These are phyloP conservation scores for Protomyces inouyei DNA, from an alignment of 1,139 yeast species.

Conservation along the genomic window DNA sequence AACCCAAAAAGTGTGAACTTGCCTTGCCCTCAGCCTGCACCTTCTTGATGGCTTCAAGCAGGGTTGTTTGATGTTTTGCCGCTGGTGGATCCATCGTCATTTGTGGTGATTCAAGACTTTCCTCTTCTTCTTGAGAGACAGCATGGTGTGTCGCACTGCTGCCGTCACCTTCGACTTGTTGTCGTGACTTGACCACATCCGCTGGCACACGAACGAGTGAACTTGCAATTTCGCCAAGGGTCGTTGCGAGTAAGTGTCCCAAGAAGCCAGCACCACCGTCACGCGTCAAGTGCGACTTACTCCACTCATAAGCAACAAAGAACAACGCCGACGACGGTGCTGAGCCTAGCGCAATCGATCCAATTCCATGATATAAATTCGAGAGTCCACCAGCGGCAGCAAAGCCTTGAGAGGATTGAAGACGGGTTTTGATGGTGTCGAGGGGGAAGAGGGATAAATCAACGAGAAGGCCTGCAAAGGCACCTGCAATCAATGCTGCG, in stretches of 20 bases:
- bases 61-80: neutral
- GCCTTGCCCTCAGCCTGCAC: conserved; percentile 18
- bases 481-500: conserved; percentile 49
- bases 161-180: conserved; percentile 46
- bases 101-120: neutral
- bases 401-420: conserved; percentile 94
- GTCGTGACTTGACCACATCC: conserved; percentile 87
- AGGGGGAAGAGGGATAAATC: conserved; percentile 94
- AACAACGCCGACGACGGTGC: conserved; percentile 85
- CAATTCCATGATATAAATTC: conserved; percentile 87
- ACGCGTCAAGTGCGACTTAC: neutral
- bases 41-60: conserved; percentile 3
- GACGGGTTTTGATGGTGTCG: conserved; percentile 86
- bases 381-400: conserved; percentile 85
- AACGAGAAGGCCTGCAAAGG: conserved; percentile 92
- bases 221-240: conserved; percentile 86
- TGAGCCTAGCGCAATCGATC: conserved; percentile 88
- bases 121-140: neutral
- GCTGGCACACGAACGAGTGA: conserved; percentile 94
- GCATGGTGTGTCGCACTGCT: conserved; percentile 44
- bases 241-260: conserved; percentile 52
- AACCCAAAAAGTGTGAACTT: conserved; percentile 36
- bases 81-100: neutral
- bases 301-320: conserved; percentile 77
- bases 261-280: conserved; percentile 1